Percentiles rank a stretch among this genome's conserved stretches.
Evolutionary conservation across 169 alveolate genomes (phyloP).

Genomic region (Plasmodium relictum): DNA sequence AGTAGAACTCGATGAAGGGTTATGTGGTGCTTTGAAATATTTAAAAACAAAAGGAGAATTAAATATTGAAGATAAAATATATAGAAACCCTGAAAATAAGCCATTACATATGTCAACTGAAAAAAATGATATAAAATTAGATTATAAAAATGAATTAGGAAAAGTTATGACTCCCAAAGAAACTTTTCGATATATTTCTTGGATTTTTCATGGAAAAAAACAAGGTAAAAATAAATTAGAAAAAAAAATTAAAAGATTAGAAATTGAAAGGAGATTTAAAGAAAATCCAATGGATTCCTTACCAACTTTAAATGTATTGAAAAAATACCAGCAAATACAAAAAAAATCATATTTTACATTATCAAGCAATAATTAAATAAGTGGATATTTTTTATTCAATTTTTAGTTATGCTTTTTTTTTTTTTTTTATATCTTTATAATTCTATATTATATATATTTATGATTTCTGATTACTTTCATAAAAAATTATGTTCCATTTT

Average conservation of each 20-base stretch:
- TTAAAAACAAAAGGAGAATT: constrained; percentile 85
- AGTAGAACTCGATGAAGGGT: constrained; percentile 81
- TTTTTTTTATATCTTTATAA: neutral
- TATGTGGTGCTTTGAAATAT: constrained; percentile 83
- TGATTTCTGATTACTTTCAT: too few relatives aligned
- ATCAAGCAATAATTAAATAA: constrained; percentile 29
- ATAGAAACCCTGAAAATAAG: constrained; percentile 76
- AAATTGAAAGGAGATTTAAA: constrained; percentile 79
- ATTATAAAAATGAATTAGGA: constrained; percentile 83
- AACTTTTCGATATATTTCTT: constrained; percentile 83
- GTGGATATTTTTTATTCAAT: neutral
- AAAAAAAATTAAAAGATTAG: constrained; percentile 81
- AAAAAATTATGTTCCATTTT: too few relatives aligned
- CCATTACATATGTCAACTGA: constrained; percentile 74
- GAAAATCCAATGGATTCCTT: constrained; percentile 84
- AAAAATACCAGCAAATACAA: constrained; percentile 79
- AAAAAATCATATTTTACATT: constrained; percentile 80
- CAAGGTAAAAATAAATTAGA: constrained; percentile 86
- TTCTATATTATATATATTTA: neutral
- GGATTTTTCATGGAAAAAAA: constrained; percentile 86
- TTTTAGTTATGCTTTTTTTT: too few relatives aligned
- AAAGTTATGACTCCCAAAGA: constrained; percentile 86
- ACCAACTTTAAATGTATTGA: constrained; percentile 85
- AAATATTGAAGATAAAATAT: constrained; percentile 72
- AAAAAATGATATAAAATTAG: constrained; percentile 80